Evolutionary conservation across 2,329 filamentous ascomycete genomes (phyloP), one percentile per base, ranked within the genome.

Genomic region (Cadophora sp.): DNA sequence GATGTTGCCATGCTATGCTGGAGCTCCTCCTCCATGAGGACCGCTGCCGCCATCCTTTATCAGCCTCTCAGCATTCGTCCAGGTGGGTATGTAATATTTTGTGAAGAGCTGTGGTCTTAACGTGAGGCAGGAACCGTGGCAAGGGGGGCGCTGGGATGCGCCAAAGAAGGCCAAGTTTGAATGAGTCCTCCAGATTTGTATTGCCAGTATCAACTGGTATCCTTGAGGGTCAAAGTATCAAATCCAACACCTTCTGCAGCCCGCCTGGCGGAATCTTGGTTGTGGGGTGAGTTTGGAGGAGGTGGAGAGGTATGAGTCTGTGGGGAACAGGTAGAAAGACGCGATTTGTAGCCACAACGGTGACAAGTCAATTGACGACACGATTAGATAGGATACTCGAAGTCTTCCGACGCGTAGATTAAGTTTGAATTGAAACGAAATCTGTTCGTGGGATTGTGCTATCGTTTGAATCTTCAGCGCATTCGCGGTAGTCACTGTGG

Each of bases 1-100:
- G 76, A 78, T 1, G 75, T 77, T n/a, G 71, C 76, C 72, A 78
- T 74, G 67, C 71, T 76, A 43, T 75, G 68, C 68, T 77, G 75
- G 48, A 76, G 72, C 70, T 78, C 72, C 69, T 76, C 73, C 72
- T 76, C 77, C 66, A 73, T 70, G 68, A 76, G 71, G 67, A 69
- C 72, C 68, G 70, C 75, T 68, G 75, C 73, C 70, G 73, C 73
- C 76, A 78, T 77, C 24, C 53, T 64, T 71, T 63, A 72, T 68
- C 29, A 71, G 50, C 27, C 61, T 62, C 34, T 65, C 66, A 37
- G 64, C 73, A 76, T 76, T 68, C 73, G 73, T 59, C 3, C 24
- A n/a, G 34, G 16, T 26, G 19, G 24, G 40, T 69, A 29, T 12
- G 27, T 53, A 62, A 60, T 50, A 48, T 46, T n/a, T 29, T 31